Conservation (phyloP, 257 asterid genomes). For the Voacanga thouarsii region DNA sequence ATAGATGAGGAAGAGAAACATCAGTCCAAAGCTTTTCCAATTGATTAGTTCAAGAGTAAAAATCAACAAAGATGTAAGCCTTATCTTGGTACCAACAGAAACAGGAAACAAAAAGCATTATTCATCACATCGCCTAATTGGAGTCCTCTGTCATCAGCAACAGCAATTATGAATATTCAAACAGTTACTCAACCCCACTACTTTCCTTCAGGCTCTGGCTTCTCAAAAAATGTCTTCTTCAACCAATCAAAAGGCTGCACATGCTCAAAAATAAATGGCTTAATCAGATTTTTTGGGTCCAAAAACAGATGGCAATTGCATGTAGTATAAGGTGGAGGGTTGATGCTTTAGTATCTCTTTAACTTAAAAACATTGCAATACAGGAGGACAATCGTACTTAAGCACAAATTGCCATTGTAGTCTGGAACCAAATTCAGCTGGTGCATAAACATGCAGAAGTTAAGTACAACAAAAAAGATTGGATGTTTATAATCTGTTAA, state of each 20-base stretch:
- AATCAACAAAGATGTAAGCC: constrained; percentile 1
- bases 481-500: background rate
- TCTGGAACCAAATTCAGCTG: background rate
- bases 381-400: background rate
- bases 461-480: background rate
- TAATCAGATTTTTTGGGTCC: background rate
- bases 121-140: constrained; percentile 25
- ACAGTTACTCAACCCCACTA: constrained; percentile 23
- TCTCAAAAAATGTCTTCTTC: constrained; percentile 80
- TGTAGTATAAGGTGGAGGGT: background rate
- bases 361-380: no score
- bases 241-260: constrained; percentile 90
- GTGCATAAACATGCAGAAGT: background rate
- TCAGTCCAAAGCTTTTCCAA: background rate
- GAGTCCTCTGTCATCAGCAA: constrained; percentile 31
- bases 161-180: constrained; percentile 16
- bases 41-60: constrained; percentile 5
- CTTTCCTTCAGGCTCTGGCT: constrained; percentile 55
- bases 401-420: background rate
- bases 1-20: background rate
- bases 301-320: background rate
- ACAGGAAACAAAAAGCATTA: constrained; percentile 21
- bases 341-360: background rate
- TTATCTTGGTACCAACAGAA: constrained; percentile 9
- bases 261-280: background rate